Base-by-base conservation (phyloP, 2,329 filamentous ascomycete species). In the Fusarium nematophilum region DNA sequence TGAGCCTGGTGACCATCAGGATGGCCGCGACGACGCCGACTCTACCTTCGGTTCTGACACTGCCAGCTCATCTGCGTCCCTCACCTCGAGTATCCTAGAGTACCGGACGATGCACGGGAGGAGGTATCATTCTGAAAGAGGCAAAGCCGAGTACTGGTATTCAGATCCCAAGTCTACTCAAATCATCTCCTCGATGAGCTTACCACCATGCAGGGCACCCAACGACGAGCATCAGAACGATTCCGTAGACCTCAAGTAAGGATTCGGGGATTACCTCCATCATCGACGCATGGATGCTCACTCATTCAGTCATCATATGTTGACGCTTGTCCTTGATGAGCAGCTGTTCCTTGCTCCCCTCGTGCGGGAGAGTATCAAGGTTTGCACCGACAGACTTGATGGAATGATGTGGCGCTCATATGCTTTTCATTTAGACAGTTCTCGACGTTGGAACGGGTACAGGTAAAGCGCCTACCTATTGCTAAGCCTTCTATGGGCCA, bases 381-480 rank as follows among this genome's bases (percentile, higher is more conserved):
- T 14, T 14, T 10, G 23, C 10, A n/a, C 4, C 4, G 14, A 11
- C 14, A n/a, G 10, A 11, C 5, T 31, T 9, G 8, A n/a, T 31
- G 8, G 10, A 31, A 11, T 31, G 8, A 10, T 31, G 5, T n/a
- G 4, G 8, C 8, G 14, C 29, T 11, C 14, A 31, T 11, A 10
- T 31, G 3, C 11, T 10, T 11, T n/a, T 31, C 29, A 11, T n/a
- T 11, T 31, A 31, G 29, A 8, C 29, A 31, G 29, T n/a, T n/a
- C 29, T 44, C 8, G 40, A 44, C 14, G 6, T 44, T 30, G 40
- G 40, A 9, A 44, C 40, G 6, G 40, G 40, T 18, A 44, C 40
- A 13, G 40, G 40, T 21, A 23, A 21, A 9, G 15, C 17, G 40
- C 13, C 25, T 5, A 30, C 31, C n/a, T 44, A 30, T 3, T 14